Conservation (phyloP, 768 basidiomycete genomes). For the Suillus decipiens region DNA sequence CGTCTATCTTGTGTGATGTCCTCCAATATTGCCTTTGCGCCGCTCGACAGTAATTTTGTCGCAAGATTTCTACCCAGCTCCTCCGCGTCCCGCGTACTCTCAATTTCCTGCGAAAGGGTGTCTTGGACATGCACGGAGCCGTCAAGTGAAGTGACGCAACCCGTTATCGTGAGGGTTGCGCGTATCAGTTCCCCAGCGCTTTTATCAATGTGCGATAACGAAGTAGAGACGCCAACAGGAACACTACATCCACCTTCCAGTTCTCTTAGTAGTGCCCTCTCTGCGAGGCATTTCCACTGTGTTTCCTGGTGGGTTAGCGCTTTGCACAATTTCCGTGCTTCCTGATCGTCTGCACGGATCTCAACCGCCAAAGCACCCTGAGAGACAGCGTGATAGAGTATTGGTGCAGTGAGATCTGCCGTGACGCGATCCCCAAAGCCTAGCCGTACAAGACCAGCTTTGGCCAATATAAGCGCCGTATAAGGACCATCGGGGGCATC, state of each 20-base stretch:
- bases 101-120: slow-evolving; percentile 53
- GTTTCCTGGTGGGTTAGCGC: slow-evolving; percentile 77
- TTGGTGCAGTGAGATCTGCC: slow-evolving; percentile 69
- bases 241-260: slow-evolving; percentile 98
- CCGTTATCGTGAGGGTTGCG: slow-evolving; percentile 59
- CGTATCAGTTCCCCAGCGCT: slow-evolving; percentile 28
- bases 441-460: slow-evolving; percentile 85
- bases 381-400: slow-evolving; percentile 85
- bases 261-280: slow-evolving; percentile 84
- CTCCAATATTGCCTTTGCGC: slow-evolving; percentile 79
- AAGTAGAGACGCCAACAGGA: slow-evolving; percentile 81
- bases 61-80: slow-evolving; percentile 69
- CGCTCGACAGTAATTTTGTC: slow-evolving; percentile 58
- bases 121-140: slow-evolving; percentile 74
- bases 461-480: slow-evolving; percentile 89
- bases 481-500: slow-evolving; percentile 81
- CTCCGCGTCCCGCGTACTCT: slow-evolving; percentile 61
- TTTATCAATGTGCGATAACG: slow-evolving; percentile 36
- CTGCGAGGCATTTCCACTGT: slow-evolving; percentile 75
- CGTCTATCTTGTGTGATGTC: slow-evolving; percentile 76
- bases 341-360: slow-evolving; percentile 66
- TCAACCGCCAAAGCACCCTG: slow-evolving; percentile 94
- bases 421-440: slow-evolving; percentile 77
- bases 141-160: slow-evolving; percentile 82
- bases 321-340: slow-evolving; percentile 62